A percentile compares a stretch with the other conserved stretches of the same genome.
Conservation (phyloP, 257 asterid species). For the Solanum tarijense region DNA sequence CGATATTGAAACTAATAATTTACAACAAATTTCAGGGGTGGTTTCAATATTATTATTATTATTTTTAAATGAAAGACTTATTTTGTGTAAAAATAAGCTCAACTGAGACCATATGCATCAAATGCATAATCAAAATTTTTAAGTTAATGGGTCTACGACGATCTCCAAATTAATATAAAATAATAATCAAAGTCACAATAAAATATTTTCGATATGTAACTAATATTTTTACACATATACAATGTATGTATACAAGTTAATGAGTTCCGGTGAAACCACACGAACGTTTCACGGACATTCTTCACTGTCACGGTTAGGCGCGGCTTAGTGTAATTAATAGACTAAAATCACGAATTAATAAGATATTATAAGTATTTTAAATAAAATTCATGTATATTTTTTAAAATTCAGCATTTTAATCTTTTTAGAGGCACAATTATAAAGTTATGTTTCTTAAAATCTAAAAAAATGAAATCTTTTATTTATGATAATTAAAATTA, state of each 20-base stretch:
- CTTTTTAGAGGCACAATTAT: neutral
- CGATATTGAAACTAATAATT: too few species aligned
- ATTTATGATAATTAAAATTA: neutral
- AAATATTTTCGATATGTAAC: neutral
- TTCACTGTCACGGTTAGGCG: neutral
- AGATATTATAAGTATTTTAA: neutral
- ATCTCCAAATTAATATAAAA: neutral
- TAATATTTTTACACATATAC: too few species aligned
- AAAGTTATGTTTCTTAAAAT: neutral
- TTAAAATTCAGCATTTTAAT: neutral
- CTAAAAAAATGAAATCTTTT: too few species aligned
- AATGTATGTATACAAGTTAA: neutral
- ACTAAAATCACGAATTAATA: neutral
- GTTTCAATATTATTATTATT: too few species aligned
- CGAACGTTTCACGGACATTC: neutral
- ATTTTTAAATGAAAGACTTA: neutral
- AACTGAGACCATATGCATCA: neutral
- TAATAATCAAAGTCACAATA: neutral
- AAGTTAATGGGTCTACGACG: neutral
- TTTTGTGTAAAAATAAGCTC: neutral
- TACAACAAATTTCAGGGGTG: neutral
- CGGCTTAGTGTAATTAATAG: neutral
- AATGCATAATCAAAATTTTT: neutral
- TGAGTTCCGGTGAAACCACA: neutral
- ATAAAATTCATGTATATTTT: neutral